Conservation (phyloP, 179 eudicot genomes). For the Beta corolliflora region DNA sequence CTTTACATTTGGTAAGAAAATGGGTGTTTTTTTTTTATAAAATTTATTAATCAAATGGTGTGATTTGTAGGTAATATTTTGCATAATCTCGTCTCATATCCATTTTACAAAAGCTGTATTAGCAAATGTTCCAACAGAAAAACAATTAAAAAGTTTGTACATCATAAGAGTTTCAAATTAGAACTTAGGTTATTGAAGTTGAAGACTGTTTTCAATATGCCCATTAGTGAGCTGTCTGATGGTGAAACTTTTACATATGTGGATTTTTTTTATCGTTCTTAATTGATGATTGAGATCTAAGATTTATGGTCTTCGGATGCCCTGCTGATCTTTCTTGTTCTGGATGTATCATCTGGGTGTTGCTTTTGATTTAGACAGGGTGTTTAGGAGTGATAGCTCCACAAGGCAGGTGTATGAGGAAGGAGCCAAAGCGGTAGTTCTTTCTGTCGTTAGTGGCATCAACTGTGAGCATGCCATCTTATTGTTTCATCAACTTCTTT, state of each 20-base stretch:
- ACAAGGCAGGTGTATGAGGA: conserved; percentile 83
- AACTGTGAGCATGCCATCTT: conserved; percentile 56
- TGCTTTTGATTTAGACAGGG: conserved; percentile 52
- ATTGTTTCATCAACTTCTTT: background rate
- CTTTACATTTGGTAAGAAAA: conserved; percentile 60
- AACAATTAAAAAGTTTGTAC: too few species aligned
- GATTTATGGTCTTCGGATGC: background rate
- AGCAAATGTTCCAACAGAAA: too few species aligned
- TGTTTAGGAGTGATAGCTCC: conserved; percentile 50
- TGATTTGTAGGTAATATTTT: background rate
- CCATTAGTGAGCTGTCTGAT: background rate
- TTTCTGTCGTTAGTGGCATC: conserved; percentile 78
- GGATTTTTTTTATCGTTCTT: background rate
- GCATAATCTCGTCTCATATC: background rate
- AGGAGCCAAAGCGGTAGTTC: conserved; percentile 85
- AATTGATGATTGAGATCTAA: background rate
- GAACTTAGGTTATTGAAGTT: background rate
- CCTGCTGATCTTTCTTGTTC: conserved; percentile 20
- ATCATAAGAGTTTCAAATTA: background rate
- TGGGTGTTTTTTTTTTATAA: background rate
- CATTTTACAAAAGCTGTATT: background rate
- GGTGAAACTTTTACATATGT: background rate
- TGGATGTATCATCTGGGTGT: background rate
- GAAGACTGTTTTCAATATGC: background rate
- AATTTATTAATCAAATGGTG: background rate